Evolutionary conservation across 495 filamentous ascomycete species (phyloP), one percentile per base, ranked within the genome.

Genomic region (Stereocaulon alpinum): DNA sequence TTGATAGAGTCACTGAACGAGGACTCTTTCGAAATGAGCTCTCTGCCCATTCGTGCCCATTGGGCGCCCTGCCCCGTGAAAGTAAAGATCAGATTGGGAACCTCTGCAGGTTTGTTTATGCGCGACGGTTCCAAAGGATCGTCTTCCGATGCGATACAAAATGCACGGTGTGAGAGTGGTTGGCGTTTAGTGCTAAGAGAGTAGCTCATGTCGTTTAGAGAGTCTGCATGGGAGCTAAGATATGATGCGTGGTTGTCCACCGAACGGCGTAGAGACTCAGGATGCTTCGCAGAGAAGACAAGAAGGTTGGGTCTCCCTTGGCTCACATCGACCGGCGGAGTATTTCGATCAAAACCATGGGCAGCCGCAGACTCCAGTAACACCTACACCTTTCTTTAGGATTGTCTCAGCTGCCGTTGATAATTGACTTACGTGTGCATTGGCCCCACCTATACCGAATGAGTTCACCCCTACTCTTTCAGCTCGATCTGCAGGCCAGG

Each of bases 41-140:
- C 70, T 12, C 67, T 70, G 18, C 77, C 81, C 83, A 87, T 86
- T 9, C 69, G 67, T 6, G 79, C 69, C 80, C 83, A 87, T 62
- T 88, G 85, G 0, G 84, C 83, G n/a, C 86, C 86, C 63, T 89
- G 86, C 6, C 86, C 85, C 17, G 83, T 87, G 45, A 76, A 76
- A 11, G 71, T 40, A 2, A 40, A 41, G 14, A 58, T 14, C 17
- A 49, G 27, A 40, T 18, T 43, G 6, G 56, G 56, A 5, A 27
- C 12, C 12, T 53, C 42, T 15, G 29, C 18, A 15, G 55, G 10
- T 9, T 49, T 58, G 10, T 12, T 56, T 10, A 56, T 56, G 3
- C 30, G 56, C 10, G 41, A 57, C 10, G 3, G 34, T 17, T 56
- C 55, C 4, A 54, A 52, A 6, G 56, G 40, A 15, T 55, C 60